These are phyloP conservation scores for Solioccasus polychromus DNA, from an alignment of 768 basidiomycete genomes.

Conservation along the genomic window DNA sequence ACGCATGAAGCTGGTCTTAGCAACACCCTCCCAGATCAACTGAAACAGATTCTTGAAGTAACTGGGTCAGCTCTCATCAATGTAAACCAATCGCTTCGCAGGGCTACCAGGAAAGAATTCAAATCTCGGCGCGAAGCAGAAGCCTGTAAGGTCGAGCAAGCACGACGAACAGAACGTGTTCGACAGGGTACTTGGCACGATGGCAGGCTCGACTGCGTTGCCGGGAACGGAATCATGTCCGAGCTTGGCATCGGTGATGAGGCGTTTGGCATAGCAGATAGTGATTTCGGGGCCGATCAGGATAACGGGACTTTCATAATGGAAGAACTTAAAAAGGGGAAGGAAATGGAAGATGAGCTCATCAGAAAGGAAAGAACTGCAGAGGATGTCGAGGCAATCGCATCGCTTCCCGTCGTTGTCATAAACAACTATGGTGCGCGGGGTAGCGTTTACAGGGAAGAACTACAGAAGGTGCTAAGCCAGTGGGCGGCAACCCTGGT, in stretches of 20 bases:
- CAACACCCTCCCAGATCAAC: slow-evolving; percentile 73
- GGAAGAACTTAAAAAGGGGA: slow-evolving; percentile 22
- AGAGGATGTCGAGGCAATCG: slow-evolving; percentile 51
- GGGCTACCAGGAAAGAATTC: slow-evolving; percentile 39
- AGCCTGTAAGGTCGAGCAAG: slow-evolving; percentile 37
- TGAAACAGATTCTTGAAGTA: slow-evolving; percentile 81
- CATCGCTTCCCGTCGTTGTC: slow-evolving; percentile 79
- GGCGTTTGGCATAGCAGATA: slow-evolving; percentile 39
- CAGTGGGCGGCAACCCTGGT: slow-evolving; percentile 83
- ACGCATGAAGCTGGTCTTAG: slow-evolving; percentile 68
- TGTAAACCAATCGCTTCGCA: slow-evolving; percentile 52
- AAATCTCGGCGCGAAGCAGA: slow-evolving; percentile 37
- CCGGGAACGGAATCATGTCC: slow-evolving; percentile 83
- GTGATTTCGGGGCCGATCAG: slow-evolving; percentile 14
- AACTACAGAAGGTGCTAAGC: slow-evolving; percentile 69
- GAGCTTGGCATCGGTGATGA: slow-evolving; percentile 87
- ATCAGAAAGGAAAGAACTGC: slow-evolving; percentile 28
- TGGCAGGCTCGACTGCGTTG: slow-evolving; percentile 77
- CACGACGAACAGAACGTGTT: slow-evolving; percentile 45
- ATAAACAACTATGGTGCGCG: slow-evolving; percentile 75
- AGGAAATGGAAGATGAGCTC: slow-evolving; percentile 33
- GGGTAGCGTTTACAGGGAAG: slow-evolving; percentile 57
- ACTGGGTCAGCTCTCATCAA: slow-evolving; percentile 68
- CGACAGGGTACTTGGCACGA: slow-evolving; percentile 78
- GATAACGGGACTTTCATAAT: slow-evolving; percentile 6